phyloP scores from a whole-genome alignment of 306 rosid species.

The Prunus fruticosa region DNA sequence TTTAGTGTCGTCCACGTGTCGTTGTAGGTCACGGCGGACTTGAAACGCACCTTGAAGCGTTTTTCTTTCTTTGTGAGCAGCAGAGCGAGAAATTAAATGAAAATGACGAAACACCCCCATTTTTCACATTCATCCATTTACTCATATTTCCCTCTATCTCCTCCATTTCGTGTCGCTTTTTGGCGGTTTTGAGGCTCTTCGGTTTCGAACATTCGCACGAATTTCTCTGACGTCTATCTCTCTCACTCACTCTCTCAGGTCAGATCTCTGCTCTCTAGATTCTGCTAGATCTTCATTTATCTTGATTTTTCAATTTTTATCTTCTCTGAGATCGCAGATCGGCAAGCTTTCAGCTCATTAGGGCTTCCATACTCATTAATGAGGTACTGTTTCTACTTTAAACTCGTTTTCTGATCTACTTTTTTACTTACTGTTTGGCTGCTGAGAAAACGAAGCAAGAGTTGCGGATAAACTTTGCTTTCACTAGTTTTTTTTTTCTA shows the following conservation, averaged over 20 bases:
- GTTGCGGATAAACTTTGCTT: background rate
- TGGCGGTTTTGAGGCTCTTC: slow-evolving; percentile 65
- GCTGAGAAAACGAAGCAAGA: slow-evolving; percentile 23
- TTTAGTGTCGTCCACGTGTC: slow-evolving; percentile 41
- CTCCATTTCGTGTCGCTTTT: slow-evolving; percentile 46
- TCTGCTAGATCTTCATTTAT: slow-evolving; percentile 20
- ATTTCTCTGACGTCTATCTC: slow-evolving; percentile 22
- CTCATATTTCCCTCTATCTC: slow-evolving; percentile 5
- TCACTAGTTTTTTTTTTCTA: background rate
- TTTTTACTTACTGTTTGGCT: slow-evolving; percentile 27
- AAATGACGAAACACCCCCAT: background rate
- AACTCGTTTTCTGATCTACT: background rate
- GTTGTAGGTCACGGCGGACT: slow-evolving; percentile 21
- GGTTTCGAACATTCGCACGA: slow-evolving; percentile 56
- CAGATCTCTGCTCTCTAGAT: slow-evolving; percentile 29
- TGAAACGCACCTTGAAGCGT: slow-evolving; percentile 27
- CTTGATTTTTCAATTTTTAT: background rate
- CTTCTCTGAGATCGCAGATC: slow-evolving; percentile 28
- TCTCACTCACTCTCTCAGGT: slow-evolving; percentile 31
- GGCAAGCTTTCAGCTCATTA: slow-evolving; percentile 33
- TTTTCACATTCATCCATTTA: background rate
- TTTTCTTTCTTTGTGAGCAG: background rate
- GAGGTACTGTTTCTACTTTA: slow-evolving; percentile 20
- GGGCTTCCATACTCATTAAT: slow-evolving; percentile 20
- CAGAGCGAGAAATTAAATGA: background rate